Evolutionary conservation across 108 stramenopile species (phyloP), one percentile per base, ranked within the genome.

Genomic region (Skeletonema potamos): DNA sequence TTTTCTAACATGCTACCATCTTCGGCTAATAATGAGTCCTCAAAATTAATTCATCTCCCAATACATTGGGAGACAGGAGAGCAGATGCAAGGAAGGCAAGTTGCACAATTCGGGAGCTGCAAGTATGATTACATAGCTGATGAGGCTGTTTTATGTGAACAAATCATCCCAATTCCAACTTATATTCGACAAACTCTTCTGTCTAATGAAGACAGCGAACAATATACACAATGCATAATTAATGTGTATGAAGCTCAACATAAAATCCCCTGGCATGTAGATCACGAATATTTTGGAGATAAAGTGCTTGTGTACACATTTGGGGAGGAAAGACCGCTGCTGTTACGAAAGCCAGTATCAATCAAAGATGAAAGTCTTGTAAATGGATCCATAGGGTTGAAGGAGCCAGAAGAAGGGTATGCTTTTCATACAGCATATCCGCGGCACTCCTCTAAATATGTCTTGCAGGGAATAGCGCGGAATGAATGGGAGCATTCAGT

Each of bases 51-150:
- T 7, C 30, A 48, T 20, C 44, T 58, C 4, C 58, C 68, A 22
- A 68, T 74, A 44, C 64, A 58, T 11, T 74, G 72, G 73, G 73
- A 80, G 18, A 46, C 54, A 8, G 76, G 76, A 6, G 20, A 39
- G 27, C 70, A 70, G 27, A 72, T 70, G 68, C 82, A 83, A 39
- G 37, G 66, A 22, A 66, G 83, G 8, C 30, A 29, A 22, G 63
- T 84, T 20, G 83, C 79, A 13, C 83, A 84, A 59, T 84, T 84
- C 37, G 83, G 83, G 10, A 55, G 62, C 67, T 73, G 72, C 56
- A 69, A 66, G 62, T 81, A 84, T 63, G 79, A 84, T 48, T 84
- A 81, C 65, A 62, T 60, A 1, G 62, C 22, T 11, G 66, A 72
- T 65, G 54, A 63, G 5, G 83, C 75, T 10, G 70, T 54, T 6